Base-by-base conservation (phyloP, 345 rosid genomes). In the Hirschfeldia incana region DNA sequence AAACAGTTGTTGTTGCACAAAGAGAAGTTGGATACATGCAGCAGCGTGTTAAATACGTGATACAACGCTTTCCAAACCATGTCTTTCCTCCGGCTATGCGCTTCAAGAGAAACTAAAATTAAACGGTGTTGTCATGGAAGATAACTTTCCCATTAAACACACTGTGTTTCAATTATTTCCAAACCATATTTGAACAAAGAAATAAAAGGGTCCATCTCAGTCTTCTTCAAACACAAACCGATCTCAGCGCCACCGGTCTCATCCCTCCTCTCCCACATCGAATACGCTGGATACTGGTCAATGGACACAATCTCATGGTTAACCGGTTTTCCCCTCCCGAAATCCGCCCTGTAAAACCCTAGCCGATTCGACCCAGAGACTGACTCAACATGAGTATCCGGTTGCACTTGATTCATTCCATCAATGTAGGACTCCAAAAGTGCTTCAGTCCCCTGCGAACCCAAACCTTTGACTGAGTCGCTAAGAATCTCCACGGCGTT, bases 241-340 rank as follows among this genome's bases (percentile, higher is more conserved):
- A 83, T 28, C 63, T 80, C 82, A 11, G 74, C 77, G 0, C 82
- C 80, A 36, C 81, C 79, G 0, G 3, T 28, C 36, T 72, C 75
- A 73, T 73, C 46, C 70, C 16, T 72, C 30, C 71, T 77, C 63
- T 69, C 80, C 17, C 67, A 60, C 71, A 80, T 64, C 4, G 72
- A 65, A 30, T 81, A 65, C 16, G n/a, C 65, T 21, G 28, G 53
- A 8, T 55, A 55, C 57, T 60, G 66, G 51, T 78, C 81, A 5
- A 65, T 78, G 17, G 71, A 72, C 42, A 29, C 66, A 12, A 78
- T 7, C 42, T 65, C 76, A 4, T 51, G 37, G 71, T n/a, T 63
- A 32, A 62, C 58, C 58, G 82, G 82, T 46, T 60, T 72, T 1
- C 77, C 77, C 77, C 80, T 69, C 33, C 80, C 80, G 8, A 67